Evolutionary conservation across 2,329 filamentous ascomycete genomes (phyloP).

Genomic region (Xylaria sp.): DNA sequence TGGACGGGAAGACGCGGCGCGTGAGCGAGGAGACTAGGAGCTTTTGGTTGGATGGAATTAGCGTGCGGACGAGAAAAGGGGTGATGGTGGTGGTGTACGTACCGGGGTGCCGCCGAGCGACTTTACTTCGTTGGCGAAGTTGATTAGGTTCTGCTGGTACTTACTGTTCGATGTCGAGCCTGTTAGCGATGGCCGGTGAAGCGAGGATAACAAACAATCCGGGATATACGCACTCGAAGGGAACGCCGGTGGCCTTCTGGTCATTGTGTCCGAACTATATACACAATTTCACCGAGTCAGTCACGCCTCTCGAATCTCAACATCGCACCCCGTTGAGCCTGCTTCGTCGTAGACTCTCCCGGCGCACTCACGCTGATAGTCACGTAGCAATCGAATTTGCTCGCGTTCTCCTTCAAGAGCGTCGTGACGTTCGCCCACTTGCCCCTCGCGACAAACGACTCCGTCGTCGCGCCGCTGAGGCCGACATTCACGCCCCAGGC

Average conservation of each 20-base stretch:
- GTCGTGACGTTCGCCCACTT: slow-evolving; percentile 57
- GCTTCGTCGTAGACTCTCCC: neutral
- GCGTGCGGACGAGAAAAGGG: too few relatives aligned
- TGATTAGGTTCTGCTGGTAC: slow-evolving; percentile 36
- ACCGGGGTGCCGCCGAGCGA: slow-evolving; percentile 52
- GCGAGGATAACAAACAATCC: neutral
- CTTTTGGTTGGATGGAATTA: slow-evolving; percentile 12
- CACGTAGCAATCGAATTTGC: slow-evolving; percentile 52
- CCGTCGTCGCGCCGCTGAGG: slow-evolving; percentile 62
- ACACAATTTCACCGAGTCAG: neutral
- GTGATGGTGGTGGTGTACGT: neutral
- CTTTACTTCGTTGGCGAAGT: slow-evolving; percentile 51
- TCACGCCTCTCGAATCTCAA: neutral
- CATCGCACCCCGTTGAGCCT: neutral
- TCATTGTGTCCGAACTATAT: slow-evolving; percentile 70
- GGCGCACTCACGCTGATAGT: slow-evolving; percentile 49
- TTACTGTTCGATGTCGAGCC: neutral
- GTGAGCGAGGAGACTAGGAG: slow-evolving; percentile 62
- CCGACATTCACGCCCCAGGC: slow-evolving; percentile 62
- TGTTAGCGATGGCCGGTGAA: neutral
- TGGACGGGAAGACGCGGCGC: slow-evolving; percentile 50
- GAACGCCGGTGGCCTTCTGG: slow-evolving; percentile 55
- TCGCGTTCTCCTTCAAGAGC: slow-evolving; percentile 48
- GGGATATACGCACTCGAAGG: slow-evolving; percentile 48
- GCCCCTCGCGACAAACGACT: slow-evolving; percentile 56